Base-by-base conservation (phyloP, 306 rosid species). In the Castanopsis chinensis region DNA sequence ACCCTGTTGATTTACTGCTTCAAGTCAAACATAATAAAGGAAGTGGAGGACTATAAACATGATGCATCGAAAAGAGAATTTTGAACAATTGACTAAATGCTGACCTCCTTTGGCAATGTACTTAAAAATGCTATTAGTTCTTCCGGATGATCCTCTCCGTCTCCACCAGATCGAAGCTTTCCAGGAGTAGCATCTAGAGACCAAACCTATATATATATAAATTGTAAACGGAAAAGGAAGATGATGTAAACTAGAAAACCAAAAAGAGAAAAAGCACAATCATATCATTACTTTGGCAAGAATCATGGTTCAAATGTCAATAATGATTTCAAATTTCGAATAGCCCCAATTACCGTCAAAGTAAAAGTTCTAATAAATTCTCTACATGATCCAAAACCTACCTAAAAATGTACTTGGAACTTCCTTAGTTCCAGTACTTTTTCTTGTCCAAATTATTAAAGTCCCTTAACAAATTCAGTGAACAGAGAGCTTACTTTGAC, bases 141-240 rank as follows among this genome's bases (percentile, higher is more conserved):
- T 78, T 83, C 94, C 30, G 98, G 99, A 88, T 92, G 99, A 83
- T 92, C 99, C 55, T 95, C 99, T 83, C 99, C 99, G 79, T 91
- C 90, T 81, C 97, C 96, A 80, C 97, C 96, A 32, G 97, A 88
- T 80, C 92, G 83, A 88, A 92, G 92, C 79, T 81, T 92, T 80
- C 99, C 98, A 7, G 98, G 99, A 45, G 94, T 95, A 32, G 97
- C 95, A 89, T 95, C 99, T 64, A 95, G 89, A 84, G 88, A 81
- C 99, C 99, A 95, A 20, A 91, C 98, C 99, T 94, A 73, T 43
- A 82, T 71, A 82, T 71, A 73, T 78, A 80, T 14, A 73, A 75
- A 67, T 82, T 56, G 56, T 64, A 20, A 63, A 75, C 55, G 33
- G 59, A 83, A 78, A 75, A 83, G 77, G 78, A 63, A 25, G 30